phyloP scores from a whole-genome alignment of 257 asterid species.

The Solanum chiquidenum region DNA sequence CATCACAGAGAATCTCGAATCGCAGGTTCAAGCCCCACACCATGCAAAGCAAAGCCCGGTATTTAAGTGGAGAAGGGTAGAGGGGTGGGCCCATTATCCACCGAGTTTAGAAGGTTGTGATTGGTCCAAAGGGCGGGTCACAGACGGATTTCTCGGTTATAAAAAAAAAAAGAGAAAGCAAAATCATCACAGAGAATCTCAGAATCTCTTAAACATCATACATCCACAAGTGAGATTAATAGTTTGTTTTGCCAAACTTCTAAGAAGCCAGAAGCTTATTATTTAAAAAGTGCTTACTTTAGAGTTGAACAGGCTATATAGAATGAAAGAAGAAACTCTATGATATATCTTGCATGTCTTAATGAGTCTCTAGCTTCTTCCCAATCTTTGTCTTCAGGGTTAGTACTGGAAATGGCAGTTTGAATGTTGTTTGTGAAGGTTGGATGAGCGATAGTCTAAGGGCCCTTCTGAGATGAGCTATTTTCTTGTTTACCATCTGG shows the following conservation, averaged over 20 bases:
- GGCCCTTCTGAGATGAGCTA: neutral
- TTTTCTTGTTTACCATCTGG: neutral
- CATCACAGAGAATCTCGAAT: neutral
- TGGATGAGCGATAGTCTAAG: neutral
- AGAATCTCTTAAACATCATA: neutral
- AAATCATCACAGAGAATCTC: neutral
- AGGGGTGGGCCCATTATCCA: too few species aligned
- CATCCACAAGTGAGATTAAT: neutral
- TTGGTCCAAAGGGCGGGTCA: too few species aligned
- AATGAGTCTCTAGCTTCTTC: neutral
- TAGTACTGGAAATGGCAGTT: neutral
- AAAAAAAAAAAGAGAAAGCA: neutral
- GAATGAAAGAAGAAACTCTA: neutral
- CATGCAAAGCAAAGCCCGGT: too few species aligned
- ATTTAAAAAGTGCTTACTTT: neutral
- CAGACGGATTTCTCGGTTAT: too few species aligned
- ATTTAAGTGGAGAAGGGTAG: too few species aligned
- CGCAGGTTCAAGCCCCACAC: neutral
- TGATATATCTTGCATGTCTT: neutral
- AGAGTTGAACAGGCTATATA: neutral
- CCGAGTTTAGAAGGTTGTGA: too few species aligned
- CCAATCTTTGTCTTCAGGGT: neutral
- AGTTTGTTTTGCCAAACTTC: neutral
- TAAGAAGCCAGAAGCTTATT: neutral
- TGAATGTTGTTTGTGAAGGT: neutral